These are phyloP conservation scores for Fusarium denticulatum DNA, from an alignment of 2,329 filamentous ascomycete genomes.

Conservation along the genomic window DNA sequence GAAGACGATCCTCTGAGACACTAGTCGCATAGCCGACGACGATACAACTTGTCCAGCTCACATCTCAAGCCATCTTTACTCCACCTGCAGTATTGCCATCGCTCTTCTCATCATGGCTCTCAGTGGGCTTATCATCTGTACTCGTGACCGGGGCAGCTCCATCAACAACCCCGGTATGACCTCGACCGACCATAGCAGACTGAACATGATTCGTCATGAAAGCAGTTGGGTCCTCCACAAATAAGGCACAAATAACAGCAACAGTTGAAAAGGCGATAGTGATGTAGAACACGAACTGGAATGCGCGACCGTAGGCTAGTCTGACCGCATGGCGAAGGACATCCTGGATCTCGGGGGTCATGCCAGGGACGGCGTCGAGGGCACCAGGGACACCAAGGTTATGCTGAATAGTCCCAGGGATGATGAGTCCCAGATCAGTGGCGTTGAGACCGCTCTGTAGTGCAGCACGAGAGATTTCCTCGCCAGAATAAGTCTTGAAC, in stretches of 20 bases:
- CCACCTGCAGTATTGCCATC: background rate
- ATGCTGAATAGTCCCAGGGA: background rate
- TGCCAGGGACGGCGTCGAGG: background rate
- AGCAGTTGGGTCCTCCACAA: slow-evolving; percentile 7
- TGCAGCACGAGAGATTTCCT: slow-evolving; percentile 1
- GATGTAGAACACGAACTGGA: slow-evolving; percentile 17
- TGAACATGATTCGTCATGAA: slow-evolving; percentile 24
- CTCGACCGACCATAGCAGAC: background rate
- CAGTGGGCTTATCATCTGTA: background rate
- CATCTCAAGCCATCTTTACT: background rate
- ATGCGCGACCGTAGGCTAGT: slow-evolving; percentile 5
- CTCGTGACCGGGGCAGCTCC: background rate
- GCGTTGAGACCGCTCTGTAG: background rate
- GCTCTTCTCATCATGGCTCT: background rate
- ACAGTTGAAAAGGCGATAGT: slow-evolving; percentile 14
- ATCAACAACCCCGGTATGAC: background rate
- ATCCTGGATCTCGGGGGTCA: background rate
- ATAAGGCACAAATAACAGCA: slow-evolving; percentile 1
- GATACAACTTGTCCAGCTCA: no score
- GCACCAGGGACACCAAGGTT: slow-evolving; percentile 8
- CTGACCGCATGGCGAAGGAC: slow-evolving; percentile 3
- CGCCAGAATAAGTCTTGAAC: background rate
- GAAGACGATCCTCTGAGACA: background rate
- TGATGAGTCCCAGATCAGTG: background rate
- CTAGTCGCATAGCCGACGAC: background rate